Conservation (phyloP, 2,329 filamentous ascomycete species). For the Metarhizium humberi region DNA sequence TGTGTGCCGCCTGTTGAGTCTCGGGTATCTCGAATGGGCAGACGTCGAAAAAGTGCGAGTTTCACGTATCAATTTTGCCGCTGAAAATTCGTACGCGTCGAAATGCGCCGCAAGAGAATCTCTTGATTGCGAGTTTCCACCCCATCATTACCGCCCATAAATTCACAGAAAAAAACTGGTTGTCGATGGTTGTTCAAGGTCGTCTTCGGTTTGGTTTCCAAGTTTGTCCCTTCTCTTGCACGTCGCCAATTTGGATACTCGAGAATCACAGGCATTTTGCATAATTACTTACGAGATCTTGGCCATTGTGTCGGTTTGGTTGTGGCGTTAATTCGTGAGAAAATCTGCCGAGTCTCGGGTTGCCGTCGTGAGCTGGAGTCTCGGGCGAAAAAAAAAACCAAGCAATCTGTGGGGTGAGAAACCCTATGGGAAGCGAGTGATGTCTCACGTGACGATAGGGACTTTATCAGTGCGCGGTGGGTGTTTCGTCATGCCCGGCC, state of each 20-base stretch:
- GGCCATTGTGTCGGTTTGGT: slow-evolving; percentile 49
- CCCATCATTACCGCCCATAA: neutral
- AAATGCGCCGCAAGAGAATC: neutral
- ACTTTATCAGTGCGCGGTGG: slow-evolving; percentile 10
- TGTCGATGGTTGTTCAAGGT: neutral
- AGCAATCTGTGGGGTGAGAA: slow-evolving; percentile 29
- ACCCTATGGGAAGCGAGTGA: slow-evolving; percentile 27
- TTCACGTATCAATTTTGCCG: neutral
- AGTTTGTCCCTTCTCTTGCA: slow-evolving; percentile 11
- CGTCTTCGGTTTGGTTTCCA: neutral
- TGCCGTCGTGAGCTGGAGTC: slow-evolving; percentile 25
- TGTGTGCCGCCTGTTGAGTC: neutral
- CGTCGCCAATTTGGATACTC: slow-evolving; percentile 7
- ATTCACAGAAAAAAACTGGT: neutral
- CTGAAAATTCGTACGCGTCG: neutral
- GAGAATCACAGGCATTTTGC: slow-evolving; percentile 11
- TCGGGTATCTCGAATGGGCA: neutral
- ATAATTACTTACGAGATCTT: slow-evolving; percentile 49
- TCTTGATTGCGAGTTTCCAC: neutral
- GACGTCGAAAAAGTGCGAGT: slow-evolving; percentile 2
- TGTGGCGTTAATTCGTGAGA: slow-evolving; percentile 31
- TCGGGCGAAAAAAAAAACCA: slow-evolving; percentile 22
- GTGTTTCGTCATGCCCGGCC: no score
- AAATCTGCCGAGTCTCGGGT: slow-evolving; percentile 26
- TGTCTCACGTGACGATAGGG: slow-evolving; percentile 23